phyloP scores from a whole-genome alignment of 1,139 yeast genomes.

The Yamadazyma triangularis region DNA sequence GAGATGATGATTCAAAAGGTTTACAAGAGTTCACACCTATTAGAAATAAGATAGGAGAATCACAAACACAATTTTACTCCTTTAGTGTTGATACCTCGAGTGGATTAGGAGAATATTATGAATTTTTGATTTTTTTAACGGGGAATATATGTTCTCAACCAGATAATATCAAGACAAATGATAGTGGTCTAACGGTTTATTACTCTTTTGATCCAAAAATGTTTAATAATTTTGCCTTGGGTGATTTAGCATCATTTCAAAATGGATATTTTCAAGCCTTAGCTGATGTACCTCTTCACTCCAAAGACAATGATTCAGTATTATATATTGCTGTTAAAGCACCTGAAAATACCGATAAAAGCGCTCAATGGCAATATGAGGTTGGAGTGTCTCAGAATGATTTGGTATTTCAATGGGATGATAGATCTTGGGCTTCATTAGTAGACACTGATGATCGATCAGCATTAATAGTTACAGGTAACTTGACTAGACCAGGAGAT shows the following conservation, averaged over 20 bases:
- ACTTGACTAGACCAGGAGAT: constrained; percentile 30
- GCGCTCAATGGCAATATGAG: constrained; percentile 55
- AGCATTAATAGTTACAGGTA: constrained; percentile 67
- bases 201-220: constrained; percentile 46
- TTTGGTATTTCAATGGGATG: constrained; percentile 69
- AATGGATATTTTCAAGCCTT: constrained; percentile 56
- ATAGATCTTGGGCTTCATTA: constrained; percentile 51
- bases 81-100: constrained; percentile 42
- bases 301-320: constrained; percentile 14
- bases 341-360: constrained; percentile 34
- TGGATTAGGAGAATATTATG: constrained; percentile 47
- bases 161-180: constrained; percentile 17
- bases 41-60: constrained; percentile 30
- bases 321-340: constrained; percentile 49
- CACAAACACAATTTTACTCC: constrained; percentile 39
- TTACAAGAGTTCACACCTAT: constrained; percentile 45
- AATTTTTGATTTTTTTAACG: constrained; percentile 52
- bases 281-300: constrained; percentile 36
- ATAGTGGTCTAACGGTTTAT: constrained; percentile 43
- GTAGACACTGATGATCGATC: constrained; percentile 73
- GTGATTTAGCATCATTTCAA: constrained; percentile 27
- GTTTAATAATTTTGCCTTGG: constrained; percentile 26
- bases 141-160: constrained; percentile 60
- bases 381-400: constrained; percentile 67
- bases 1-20: constrained; percentile 17